phyloP scores from a whole-genome alignment of 495 filamentous ascomycete genomes.

The Achaetomiella virescens region DNA sequence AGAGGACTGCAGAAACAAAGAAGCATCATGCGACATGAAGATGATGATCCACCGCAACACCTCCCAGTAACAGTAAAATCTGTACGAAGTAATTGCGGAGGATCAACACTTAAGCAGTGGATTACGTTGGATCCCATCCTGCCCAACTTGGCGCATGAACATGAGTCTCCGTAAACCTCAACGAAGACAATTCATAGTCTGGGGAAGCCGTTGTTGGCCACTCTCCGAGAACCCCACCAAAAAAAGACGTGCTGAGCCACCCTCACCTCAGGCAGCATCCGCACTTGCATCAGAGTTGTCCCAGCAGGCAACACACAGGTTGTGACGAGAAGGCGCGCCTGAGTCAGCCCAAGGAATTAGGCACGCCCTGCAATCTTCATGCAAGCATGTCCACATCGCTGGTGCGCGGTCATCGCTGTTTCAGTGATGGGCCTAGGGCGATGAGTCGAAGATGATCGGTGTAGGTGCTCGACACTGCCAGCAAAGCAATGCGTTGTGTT shows the following conservation, averaged over 20 bases:
- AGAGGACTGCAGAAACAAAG: no score
- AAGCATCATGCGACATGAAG: background rate
- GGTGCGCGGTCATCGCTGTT: background rate
- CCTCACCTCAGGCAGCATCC: constrained; percentile 5
- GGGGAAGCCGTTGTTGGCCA: background rate
- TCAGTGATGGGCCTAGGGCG: background rate
- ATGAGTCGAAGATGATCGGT: background rate
- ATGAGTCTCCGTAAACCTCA: background rate
- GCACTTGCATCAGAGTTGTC: background rate
- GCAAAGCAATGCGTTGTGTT: background rate
- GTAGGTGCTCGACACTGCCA: background rate
- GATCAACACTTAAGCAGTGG: background rate
- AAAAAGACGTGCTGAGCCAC: background rate
- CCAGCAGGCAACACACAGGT: background rate
- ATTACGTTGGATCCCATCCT: constrained; percentile 1
- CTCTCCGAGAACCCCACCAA: background rate
- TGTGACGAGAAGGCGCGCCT: background rate
- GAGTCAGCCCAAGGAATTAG: constrained; percentile 9
- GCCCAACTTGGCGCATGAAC: background rate
- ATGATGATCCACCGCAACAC: background rate
- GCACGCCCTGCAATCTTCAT: constrained; percentile 3
- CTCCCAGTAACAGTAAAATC: no score
- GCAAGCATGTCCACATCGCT: background rate
- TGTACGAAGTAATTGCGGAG: background rate
- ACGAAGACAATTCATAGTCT: background rate